Conservation (phyloP, 2,329 filamentous ascomycete species). For the Ophiostoma perfectum region DNA sequence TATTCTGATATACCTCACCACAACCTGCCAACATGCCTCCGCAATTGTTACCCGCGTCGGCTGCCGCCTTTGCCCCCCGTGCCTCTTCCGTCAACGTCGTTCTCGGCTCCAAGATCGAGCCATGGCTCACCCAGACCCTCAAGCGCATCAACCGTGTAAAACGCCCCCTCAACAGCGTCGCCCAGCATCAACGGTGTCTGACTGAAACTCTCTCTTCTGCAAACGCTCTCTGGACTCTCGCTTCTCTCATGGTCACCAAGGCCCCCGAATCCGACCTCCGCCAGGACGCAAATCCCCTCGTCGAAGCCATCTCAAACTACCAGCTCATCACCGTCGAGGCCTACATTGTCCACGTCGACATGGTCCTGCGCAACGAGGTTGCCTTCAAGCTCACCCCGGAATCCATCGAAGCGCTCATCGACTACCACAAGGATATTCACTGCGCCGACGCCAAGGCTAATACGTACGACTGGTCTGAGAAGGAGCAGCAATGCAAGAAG, state of each 20-base stretch:
- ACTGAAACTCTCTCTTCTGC: conserved; percentile 86
- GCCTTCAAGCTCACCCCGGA: conserved; percentile 96
- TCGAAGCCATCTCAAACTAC: conserved; percentile 88
- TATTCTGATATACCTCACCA: neutral
- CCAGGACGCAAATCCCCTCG: conserved; percentile 72
- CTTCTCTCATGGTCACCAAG: conserved; percentile 88
- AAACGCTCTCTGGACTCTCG: conserved; percentile 90
- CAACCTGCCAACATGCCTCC: conserved; percentile 63
- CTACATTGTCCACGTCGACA: conserved; percentile 98
- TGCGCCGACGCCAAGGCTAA: conserved; percentile 82
- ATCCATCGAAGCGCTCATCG: conserved; percentile 85
- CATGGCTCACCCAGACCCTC: conserved; percentile 92
- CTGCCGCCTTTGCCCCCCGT: conserved; percentile 90
- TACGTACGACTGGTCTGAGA: conserved; percentile 93
- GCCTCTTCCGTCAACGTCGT: conserved; percentile 90
- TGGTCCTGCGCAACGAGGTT: conserved; percentile 95
- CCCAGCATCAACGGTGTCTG: conserved; percentile 90
- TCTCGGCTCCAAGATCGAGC: conserved; percentile 83
- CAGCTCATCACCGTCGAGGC: conserved; percentile 90
- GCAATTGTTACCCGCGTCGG: conserved; percentile 88
- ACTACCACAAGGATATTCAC: conserved; percentile 95
- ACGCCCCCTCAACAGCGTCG: conserved; percentile 92
- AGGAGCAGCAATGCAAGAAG: conserved; percentile 94
- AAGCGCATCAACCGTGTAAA: conserved; percentile 97
- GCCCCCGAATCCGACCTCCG: conserved; percentile 77